phyloP scores from a whole-genome alignment of 2,329 filamentous ascomycete genomes.

The Aciculosporium take region DNA sequence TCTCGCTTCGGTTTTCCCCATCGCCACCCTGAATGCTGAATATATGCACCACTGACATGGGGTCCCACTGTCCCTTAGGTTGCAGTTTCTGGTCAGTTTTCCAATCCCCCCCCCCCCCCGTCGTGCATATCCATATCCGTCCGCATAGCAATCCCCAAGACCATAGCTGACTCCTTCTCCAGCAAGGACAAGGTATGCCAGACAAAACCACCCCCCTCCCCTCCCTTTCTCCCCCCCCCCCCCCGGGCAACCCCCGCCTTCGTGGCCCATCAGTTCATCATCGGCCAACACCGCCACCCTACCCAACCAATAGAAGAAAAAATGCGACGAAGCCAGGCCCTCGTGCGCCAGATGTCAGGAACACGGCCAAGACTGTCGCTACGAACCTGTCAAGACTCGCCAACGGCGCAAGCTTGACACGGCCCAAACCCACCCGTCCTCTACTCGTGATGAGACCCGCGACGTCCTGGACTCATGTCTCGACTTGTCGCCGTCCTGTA shows the following conservation, averaged over 20 bases:
- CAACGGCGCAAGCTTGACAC: conserved; percentile 22
- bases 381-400: conserved; percentile 31
- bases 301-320: conserved; percentile 47
- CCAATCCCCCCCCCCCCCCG: neutral
- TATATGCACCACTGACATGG: conserved; percentile 3
- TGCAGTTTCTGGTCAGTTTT: conserved; percentile 36
- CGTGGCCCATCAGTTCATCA: neutral
- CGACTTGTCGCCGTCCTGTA: neutral
- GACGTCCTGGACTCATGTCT: neutral
- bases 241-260: neutral
- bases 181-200: conserved; percentile 39
- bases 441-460: neutral
- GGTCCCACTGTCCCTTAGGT: conserved; percentile 19
- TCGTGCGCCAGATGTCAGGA: conserved; percentile 37
- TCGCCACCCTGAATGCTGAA: conserved; percentile 1
- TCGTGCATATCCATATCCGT: too few relatives aligned
- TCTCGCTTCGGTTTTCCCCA: neutral
- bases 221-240: neutral
- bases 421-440: neutral
- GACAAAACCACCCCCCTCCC: neutral
- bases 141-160: neutral
- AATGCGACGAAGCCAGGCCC: conserved; percentile 40
- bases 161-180: conserved; percentile 5
- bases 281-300: neutral
- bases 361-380: conserved; percentile 32